Percentiles rank a stretch among this genome's conserved stretches.
Conservation (phyloP, 2,329 filamentous ascomycete species). For the Talaromyces albobiverticillius region DNA sequence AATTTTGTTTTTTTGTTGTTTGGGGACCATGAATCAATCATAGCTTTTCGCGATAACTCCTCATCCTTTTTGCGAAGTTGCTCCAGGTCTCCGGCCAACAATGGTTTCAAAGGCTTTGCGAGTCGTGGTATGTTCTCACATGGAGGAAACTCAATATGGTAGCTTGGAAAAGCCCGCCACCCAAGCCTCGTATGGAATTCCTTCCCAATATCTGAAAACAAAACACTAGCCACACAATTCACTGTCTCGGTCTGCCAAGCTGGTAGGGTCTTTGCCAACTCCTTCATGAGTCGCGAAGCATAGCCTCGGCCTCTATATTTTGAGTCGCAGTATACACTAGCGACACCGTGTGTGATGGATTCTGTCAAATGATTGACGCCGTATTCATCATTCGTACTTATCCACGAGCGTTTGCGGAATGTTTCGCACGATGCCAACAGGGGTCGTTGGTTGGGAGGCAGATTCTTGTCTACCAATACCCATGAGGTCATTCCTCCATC, state of each 20-base stretch:
- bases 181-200: slow-evolving; percentile 21
- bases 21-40: neutral
- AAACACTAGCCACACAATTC: slow-evolving; percentile 19
- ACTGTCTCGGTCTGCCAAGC: slow-evolving; percentile 17
- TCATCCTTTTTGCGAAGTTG: neutral
- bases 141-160: slow-evolving; percentile 19
- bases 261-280: slow-evolving; percentile 18
- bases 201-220: slow-evolving; percentile 25
- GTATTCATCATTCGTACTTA: slow-evolving; percentile 28
- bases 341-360: slow-evolving; percentile 21
- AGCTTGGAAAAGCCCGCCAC: slow-evolving; percentile 20
- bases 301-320: slow-evolving; percentile 21
- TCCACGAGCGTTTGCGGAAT: slow-evolving; percentile 58
- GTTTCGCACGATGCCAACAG: slow-evolving; percentile 65
- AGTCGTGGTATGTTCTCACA: neutral
- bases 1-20: slow-evolving; percentile 9
- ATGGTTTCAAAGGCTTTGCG: neutral
- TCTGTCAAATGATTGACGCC: slow-evolving; percentile 28
- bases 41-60: neutral
- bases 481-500: slow-evolving; percentile 61
- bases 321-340: slow-evolving; percentile 23
- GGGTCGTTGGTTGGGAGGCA: slow-evolving; percentile 44
- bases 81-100: neutral
- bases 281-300: slow-evolving; percentile 21
- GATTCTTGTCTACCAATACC: slow-evolving; percentile 56